Evolutionary conservation across 176 grass and related monocot genomes (phyloP), one percentile per base, ranked within the genome.

Genomic region (Canna indica): DNA sequence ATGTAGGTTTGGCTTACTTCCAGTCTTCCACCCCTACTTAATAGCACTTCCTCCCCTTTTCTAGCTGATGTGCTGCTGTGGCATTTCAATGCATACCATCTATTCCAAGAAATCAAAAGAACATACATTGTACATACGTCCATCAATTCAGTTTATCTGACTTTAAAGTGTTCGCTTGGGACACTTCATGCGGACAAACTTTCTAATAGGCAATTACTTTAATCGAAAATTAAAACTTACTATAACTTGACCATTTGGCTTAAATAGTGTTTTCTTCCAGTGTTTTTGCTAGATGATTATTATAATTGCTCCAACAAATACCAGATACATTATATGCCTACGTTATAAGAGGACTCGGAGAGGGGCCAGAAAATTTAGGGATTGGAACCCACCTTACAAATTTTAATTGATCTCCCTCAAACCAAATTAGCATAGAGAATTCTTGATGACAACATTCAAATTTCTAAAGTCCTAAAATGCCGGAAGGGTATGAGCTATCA

Each of bases 31-130:
- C 41, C 50, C 50, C 20, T 54, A 28, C 26, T 60, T 32, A 27
- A 31, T 29, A 29, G 26, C 28, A 20, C 41, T n/a, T 63, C 24
- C 64, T 50, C 44, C 67, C 32, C 53, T 80, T 53, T 69, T 72
- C 71, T 76, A 39, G 61, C 69, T 36, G 4, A 36, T 74, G n/a
- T 11, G 8, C 3, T 60, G 28, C 72, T 31, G 47, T 22, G 5
- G 54, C 41, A 31, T 50, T 63, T 74, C 36, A 29, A 62, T 32
- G 35, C 11, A 30, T 15, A 30, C 26, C 15, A 60, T 2, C 58
- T 60, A 9, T 60, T 60, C 9, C 12, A 28, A 30, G 66, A 36
- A 61, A 61, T 20, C 26, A 35, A 59, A 10, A 60, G 58, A 60
- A 60, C 7, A 60, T 15, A 30, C 12, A 60, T 9, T 1, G 31